Base-by-base conservation (phyloP, 441 rosid genomes). In the Adansonia gregorii region DNA sequence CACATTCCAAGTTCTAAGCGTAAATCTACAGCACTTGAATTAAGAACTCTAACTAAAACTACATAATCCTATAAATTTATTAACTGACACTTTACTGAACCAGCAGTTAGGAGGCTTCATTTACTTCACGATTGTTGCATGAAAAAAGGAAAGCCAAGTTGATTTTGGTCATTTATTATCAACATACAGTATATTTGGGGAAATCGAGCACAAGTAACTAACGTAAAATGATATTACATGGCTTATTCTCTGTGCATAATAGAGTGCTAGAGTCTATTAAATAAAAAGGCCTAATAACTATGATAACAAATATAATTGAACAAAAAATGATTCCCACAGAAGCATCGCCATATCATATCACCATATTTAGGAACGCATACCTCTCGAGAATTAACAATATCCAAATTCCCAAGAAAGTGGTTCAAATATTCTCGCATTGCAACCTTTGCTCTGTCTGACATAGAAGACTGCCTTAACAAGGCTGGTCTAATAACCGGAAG, bases 371-470 rank as follows among this genome's bases (percentile, higher is more conserved):
- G 17, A 64, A 85, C 67, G 68, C 68, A 76, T 86, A 97, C 98
- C 98, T 97, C 99, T 74, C 88, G 92, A 51, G 98, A 97, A 80
- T 97, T 97, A 74, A 89, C 98, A 83, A 97, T 93, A 84, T 93
- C 98, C 88, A 94, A 77, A 83, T 94, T 93, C 58, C 98, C 98
- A 73, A 97, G 84, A 86, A 97, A 97, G 83, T 93, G 92, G 82
- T 93, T 94, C 78, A 97, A 80, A 80, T 97, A 97, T 77, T 90
- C 92, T 78, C 94, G 98, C 99, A 97, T 97, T 67, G 99, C 98
- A 82, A 88, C 89, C 89, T 94, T 97, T 68, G 98, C 98, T 81
- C 92, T 88, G 64, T 88, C 97, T 1, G 99, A 90, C 80, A 97
- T 88, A 0, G 99, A 92, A 74, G 93, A 88, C 80, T 94, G 99